Percentiles rank a stretch among this genome's conserved stretches.
phyloP scores from a whole-genome alignment of 176 grass and related monocot genomes.

The Oryza glaberrima region DNA sequence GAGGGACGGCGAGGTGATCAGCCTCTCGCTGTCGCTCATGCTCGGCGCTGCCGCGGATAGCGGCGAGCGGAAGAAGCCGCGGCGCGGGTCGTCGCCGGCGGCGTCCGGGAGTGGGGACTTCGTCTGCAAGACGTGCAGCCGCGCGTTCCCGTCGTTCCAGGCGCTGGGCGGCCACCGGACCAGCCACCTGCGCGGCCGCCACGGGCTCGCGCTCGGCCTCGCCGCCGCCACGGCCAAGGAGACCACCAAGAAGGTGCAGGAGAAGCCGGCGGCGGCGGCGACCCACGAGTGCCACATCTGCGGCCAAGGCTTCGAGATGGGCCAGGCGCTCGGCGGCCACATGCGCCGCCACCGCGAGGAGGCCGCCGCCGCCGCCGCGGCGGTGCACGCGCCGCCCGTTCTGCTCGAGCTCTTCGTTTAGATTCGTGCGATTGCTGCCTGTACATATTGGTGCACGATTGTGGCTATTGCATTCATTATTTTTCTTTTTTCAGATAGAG shows the following conservation, averaged over 20 bases:
- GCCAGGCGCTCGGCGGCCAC: conserved; percentile 67
- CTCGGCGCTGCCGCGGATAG: neutral
- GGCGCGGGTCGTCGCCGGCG: neutral
- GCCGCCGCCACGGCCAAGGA: neutral
- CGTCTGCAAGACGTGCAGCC: conserved; percentile 66
- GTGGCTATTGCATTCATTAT: neutral
- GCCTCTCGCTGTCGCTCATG: conserved; percentile 37
- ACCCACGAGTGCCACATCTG: conserved; percentile 58
- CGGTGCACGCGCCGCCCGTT: conserved; percentile 36
- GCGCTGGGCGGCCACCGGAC: conserved; percentile 66
- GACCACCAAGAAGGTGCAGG: conserved; percentile 6
- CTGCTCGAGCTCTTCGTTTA: conserved; percentile 58
- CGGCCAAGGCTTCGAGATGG: conserved; percentile 52
- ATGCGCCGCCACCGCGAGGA: conserved; percentile 58
- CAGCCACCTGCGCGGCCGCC: conserved; percentile 62
- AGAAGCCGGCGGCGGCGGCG: neutral
- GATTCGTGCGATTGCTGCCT: neutral
- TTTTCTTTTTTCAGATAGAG: neutral
- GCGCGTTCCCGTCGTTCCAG: conserved; percentile 64
- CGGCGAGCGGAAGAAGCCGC: neutral
- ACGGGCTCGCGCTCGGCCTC: conserved; percentile 47
- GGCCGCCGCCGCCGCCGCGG: neutral
- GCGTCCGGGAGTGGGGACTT: conserved; percentile 28
- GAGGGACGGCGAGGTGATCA: conserved; percentile 19
- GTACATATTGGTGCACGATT: neutral